Conservation (phyloP, 192 early-diverging fungal species). For the Cladochytrium replicatum region DNA sequence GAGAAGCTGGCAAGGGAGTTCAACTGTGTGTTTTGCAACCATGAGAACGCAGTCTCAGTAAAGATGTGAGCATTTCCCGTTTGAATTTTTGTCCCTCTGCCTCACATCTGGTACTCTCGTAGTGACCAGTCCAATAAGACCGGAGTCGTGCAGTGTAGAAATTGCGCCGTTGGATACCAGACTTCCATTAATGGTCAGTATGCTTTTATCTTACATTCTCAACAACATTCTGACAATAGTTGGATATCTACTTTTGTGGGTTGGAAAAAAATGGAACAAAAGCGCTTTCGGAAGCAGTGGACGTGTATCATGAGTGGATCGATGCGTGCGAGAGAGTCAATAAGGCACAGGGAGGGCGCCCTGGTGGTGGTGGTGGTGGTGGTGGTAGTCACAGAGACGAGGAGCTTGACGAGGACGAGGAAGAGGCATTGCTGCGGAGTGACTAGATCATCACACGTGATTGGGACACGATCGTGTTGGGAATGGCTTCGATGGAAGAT, state of each 20-base stretch:
- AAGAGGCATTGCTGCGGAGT: no score
- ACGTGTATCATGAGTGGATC: slow-evolving; percentile 87
- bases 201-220: neutral
- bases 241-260: no score
- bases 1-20: slow-evolving; percentile 63
- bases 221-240: no score
- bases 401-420: no score
- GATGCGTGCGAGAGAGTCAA: slow-evolving; percentile 68
- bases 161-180: slow-evolving; percentile 68
- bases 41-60: slow-evolving; percentile 66
- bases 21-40: slow-evolving; percentile 78
- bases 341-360: no score
- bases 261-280: no score
- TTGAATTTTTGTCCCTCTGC: neutral
- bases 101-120: neutral
- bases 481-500: no score
- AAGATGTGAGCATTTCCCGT: slow-evolving; percentile 47
- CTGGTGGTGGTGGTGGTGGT: no score
- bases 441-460: no score
- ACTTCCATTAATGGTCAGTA: slow-evolving; percentile 54
- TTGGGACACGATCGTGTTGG: no score
- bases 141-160: slow-evolving; percentile 64
- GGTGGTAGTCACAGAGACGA: no score
- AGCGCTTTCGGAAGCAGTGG: slow-evolving; percentile 69
- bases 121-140: slow-evolving; percentile 62